Evolutionary conservation across 371 early-diverging fungal species (phyloP), one percentile per base, ranked within the genome.

Genomic region (Mortierella polycephala): DNA sequence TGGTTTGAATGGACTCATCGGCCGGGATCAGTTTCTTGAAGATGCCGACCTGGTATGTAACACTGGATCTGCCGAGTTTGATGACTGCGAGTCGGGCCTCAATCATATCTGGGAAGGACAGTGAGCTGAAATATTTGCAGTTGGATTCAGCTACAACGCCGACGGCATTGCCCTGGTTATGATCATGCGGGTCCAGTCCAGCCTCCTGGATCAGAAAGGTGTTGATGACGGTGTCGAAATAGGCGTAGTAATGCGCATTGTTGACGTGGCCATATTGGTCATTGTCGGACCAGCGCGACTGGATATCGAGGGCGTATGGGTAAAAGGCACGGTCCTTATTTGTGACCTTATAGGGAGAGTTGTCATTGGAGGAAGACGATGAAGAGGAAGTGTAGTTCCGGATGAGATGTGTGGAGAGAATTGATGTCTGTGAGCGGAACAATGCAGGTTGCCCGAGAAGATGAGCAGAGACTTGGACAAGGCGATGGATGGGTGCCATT

Each of bases 211-310:
- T 88, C 54, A 90, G 72, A 47, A 85, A 90, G 8, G 85, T 83
- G 41, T 89, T 89, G 53, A 89, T 86, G 20, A 87, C 69, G 3
- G 88, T 88, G 62, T 90, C 90, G 59, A 90, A 87, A 57, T 86
- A 87, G 52, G 82, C 75, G 60, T 90, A 87, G 62, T 86, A 89
- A 23, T 88, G 75, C 0, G 87, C 83, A 61, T 90, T 90, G 73
- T 90, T 90, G 53, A 90, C 75, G 75, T 90, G 90, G 14, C 87
- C 88, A 62, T 90, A 90, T 46, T 85, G 83, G 57, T 90, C 90
- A 54, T 88, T 87, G 61, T 90, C 90, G 40, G 83, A 80, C 87
- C 88, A 88, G 57, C 89, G 75, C 10, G 81, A 73, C 39, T 81
- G 83, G 18, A 82, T 82, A 14, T 74, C 75, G 44, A 82, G 65